phyloP scores from a whole-genome alignment of 2,329 filamentous ascomycete species.

The Neofusicoccum laricinum region DNA sequence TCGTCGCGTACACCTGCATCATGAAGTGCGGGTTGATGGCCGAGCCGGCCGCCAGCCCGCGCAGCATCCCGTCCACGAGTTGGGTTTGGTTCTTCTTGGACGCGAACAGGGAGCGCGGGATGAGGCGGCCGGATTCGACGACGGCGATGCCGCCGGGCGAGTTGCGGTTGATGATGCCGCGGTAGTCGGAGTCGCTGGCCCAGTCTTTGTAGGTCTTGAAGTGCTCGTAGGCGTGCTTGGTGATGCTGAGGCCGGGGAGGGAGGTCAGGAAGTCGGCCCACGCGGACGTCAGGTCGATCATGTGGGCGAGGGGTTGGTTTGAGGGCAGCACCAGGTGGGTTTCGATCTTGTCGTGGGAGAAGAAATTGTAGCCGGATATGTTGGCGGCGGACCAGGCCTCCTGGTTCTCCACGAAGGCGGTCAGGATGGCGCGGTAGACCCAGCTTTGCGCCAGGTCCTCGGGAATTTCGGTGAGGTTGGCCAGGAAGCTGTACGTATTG shows the following conservation, averaged over 20 bases:
- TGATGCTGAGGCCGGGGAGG: conserved; percentile 32
- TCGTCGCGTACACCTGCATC: conserved; percentile 34
- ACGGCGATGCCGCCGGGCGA: conserved; percentile 34
- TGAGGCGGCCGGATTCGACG: conserved; percentile 32
- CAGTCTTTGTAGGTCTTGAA: conserved; percentile 32
- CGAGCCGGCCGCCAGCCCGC: conserved; percentile 24
- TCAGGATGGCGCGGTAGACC: conserved; percentile 31
- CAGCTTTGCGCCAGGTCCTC: conserved; percentile 29
- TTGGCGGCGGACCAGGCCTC: conserved; percentile 27
- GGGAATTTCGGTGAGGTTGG: conserved; percentile 24
- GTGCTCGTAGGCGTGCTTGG: conserved; percentile 30
- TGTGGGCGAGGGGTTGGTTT: conserved; percentile 22
- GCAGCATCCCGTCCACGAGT: conserved; percentile 30
- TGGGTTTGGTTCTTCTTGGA: conserved; percentile 20
- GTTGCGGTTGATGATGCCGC: conserved; percentile 30
- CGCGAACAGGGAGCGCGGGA: conserved; percentile 30
- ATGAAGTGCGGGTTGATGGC: background rate
- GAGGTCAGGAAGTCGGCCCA: conserved; percentile 30
- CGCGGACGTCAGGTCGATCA: conserved; percentile 28
- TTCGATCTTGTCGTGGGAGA: conserved; percentile 30
- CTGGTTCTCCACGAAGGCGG: conserved; percentile 31
- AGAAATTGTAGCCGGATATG: conserved; percentile 36
- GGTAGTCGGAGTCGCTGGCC: conserved; percentile 26
- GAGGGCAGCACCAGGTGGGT: conserved; percentile 32
- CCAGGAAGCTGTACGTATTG: conserved; percentile 36